Conservation (phyloP, 305 asterid species). For the Fraxinus xanthoxyloides region DNA sequence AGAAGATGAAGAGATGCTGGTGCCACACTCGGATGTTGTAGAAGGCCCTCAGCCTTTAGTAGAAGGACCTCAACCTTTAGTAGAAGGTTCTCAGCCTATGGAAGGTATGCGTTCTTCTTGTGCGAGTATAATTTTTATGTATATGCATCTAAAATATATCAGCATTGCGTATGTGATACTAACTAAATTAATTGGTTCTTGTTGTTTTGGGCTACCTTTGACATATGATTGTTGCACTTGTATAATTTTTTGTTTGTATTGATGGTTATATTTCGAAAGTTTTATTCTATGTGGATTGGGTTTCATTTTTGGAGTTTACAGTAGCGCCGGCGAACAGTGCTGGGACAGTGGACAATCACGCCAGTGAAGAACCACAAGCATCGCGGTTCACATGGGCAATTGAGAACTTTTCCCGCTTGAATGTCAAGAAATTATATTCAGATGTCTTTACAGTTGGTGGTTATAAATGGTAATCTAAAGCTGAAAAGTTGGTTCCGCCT, state of each 20-base stretch:
- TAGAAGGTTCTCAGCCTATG: slow-evolving; percentile 49
- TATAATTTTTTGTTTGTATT: background rate
- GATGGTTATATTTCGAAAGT: background rate
- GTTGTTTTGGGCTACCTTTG: slow-evolving; percentile 5
- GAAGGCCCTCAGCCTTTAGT: slow-evolving; percentile 85
- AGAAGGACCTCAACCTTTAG: slow-evolving; percentile 88
- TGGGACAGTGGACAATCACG: slow-evolving; percentile 65
- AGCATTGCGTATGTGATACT: slow-evolving; percentile 1
- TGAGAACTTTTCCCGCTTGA: slow-evolving; percentile 69
- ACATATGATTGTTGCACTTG: background rate
- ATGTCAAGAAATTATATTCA: slow-evolving; percentile 73
- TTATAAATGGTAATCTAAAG: slow-evolving; percentile 62
- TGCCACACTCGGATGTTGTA: slow-evolving; percentile 72
- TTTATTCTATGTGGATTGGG: slow-evolving; percentile 14
- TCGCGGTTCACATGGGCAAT: slow-evolving; percentile 78
- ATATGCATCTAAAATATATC: slow-evolving; percentile 6
- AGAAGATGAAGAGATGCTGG: slow-evolving; percentile 67
- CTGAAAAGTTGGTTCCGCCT: slow-evolving; percentile 6
- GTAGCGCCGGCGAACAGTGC: slow-evolving; percentile 43
- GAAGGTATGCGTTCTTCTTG: slow-evolving; percentile 23
- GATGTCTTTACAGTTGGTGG: slow-evolving; percentile 73
- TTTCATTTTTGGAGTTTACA: slow-evolving; percentile 25
- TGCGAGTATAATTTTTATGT: slow-evolving; percentile 23
- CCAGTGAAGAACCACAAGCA: slow-evolving; percentile 78
- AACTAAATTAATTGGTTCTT: slow-evolving; percentile 16